Conservation (phyloP, 2,329 filamentous ascomycete genomes). For the Epichloe glyceriae region DNA sequence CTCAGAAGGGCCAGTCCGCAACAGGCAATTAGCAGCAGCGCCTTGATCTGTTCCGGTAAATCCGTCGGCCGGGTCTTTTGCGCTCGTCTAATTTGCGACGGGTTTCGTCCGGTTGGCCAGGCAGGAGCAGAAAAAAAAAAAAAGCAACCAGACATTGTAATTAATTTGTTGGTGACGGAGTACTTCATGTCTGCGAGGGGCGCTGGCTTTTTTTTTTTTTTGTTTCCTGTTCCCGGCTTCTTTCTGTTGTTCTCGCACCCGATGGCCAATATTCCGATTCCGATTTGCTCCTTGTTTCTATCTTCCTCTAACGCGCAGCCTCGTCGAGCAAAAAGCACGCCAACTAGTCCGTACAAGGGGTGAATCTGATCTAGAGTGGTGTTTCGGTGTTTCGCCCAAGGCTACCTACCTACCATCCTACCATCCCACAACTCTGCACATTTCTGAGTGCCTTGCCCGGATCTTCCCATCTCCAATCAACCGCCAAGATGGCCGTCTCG, state of each 20-base stretch:
- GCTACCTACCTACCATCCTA: too few species aligned
- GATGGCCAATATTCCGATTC: too few species aligned
- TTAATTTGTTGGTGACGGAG: not conserved
- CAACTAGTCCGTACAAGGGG: too few species aligned
- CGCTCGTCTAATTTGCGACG: not conserved
- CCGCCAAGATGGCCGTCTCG: conserved; percentile 2
- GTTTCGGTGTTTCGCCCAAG: too few species aligned
- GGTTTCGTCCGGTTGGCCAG: not conserved
- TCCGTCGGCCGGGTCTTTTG: not conserved
- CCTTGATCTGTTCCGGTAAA: not conserved
- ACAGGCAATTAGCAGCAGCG: not conserved
- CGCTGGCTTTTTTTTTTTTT: not conserved
- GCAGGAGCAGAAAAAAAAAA: too few species aligned
- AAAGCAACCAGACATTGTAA: too few species aligned
- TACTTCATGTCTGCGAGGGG: not conserved
- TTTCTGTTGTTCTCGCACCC: too few species aligned
- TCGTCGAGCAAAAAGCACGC: too few species aligned
- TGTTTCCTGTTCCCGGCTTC: too few species aligned
- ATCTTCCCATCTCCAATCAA: too few species aligned
- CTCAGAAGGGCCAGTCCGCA: not conserved
- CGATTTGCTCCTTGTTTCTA: too few species aligned
- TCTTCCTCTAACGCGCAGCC: not conserved
- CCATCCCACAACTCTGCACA: not conserved
- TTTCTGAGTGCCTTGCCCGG: not conserved
- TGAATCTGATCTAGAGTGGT: too few species aligned